phyloP scores from a whole-genome alignment of 352 stramenopile genomes.

The Globisporangium carolinianum region DNA sequence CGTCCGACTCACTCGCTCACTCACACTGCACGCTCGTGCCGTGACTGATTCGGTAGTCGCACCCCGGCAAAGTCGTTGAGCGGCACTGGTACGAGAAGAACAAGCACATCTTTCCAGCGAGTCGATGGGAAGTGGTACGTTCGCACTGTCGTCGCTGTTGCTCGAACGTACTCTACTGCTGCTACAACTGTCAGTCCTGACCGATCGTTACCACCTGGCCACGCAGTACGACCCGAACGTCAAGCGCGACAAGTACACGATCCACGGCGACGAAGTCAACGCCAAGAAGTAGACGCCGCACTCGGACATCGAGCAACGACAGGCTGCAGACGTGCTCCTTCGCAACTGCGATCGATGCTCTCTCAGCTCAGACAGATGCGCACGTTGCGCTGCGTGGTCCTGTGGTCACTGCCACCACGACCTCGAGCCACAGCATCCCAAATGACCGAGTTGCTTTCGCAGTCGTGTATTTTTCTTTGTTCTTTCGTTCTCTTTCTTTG shows the following conservation, averaged over 20 bases:
- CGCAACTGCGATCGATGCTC: too few relatives aligned
- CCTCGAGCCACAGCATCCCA: too few relatives aligned
- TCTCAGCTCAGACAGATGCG: too few relatives aligned
- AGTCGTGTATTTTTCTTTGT: too few relatives aligned
- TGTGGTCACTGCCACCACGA: too few relatives aligned
- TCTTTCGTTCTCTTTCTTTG: too few relatives aligned
- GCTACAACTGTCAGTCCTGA: neutral
- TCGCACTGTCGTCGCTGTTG: neutral
- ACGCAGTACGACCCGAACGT: constrained; percentile 72
- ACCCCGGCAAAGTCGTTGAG: constrained; percentile 97
- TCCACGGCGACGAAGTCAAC: constrained; percentile 61
- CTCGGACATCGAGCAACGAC: neutral
- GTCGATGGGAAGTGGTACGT: constrained; percentile 93
- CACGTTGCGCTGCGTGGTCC: too few relatives aligned
- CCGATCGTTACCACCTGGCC: neutral
- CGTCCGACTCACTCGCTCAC: neutral
- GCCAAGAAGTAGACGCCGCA: constrained; percentile 19
- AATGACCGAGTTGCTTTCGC: too few relatives aligned
- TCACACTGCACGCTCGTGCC: neutral
- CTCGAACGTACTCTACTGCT: neutral
- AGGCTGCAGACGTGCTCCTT: neutral
- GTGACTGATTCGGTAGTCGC: constrained; percentile 40
- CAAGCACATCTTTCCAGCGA: constrained; percentile 99
- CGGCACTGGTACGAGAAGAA: constrained; percentile 98
- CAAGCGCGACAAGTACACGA: constrained; percentile 78